phyloP scores from a whole-genome alignment of 495 filamentous ascomycete genomes.

The Aspergillus funiculosus region DNA sequence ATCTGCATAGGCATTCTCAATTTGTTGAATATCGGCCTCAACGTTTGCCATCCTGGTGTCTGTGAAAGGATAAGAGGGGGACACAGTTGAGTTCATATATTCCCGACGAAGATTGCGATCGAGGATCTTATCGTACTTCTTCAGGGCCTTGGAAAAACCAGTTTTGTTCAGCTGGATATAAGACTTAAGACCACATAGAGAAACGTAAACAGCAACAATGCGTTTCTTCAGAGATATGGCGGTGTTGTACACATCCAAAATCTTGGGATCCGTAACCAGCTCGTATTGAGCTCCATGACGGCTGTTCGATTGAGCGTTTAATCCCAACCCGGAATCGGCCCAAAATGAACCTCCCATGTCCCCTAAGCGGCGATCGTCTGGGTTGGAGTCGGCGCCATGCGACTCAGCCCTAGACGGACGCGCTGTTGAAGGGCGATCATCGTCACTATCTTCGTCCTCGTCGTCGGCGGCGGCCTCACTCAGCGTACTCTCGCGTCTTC shows the following conservation, averaged over 20 bases:
- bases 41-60: slow-evolving; percentile 61
- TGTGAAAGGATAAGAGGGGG: slow-evolving; percentile 69
- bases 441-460: slow-evolving; percentile 56
- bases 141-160: slow-evolving; percentile 90
- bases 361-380: slow-evolving; percentile 44
- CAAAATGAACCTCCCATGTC: slow-evolving; percentile 38
- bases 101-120: slow-evolving; percentile 67
- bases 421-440: slow-evolving; percentile 22
- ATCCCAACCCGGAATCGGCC: slow-evolving; percentile 18
- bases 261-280: slow-evolving; percentile 67
- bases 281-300: slow-evolving; percentile 39
- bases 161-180: slow-evolving; percentile 96
- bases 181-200: slow-evolving; percentile 91
- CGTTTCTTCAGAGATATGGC: slow-evolving; percentile 88
- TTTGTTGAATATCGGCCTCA: slow-evolving; percentile 59
- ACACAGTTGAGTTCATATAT: slow-evolving; percentile 70
- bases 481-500: slow-evolving; percentile 44
- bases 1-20: slow-evolving; percentile 75
- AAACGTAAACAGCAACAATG: slow-evolving; percentile 78
- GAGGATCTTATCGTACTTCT: slow-evolving; percentile 98
- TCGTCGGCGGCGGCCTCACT: slow-evolving; percentile 47
- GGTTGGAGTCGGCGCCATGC: slow-evolving; percentile 27
- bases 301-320: slow-evolving; percentile 16
- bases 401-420: slow-evolving; percentile 21
- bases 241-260: slow-evolving; percentile 65